phyloP scores from a whole-genome alignment of 2,329 filamentous ascomycete genomes.

The Xylariales sp. region DNA sequence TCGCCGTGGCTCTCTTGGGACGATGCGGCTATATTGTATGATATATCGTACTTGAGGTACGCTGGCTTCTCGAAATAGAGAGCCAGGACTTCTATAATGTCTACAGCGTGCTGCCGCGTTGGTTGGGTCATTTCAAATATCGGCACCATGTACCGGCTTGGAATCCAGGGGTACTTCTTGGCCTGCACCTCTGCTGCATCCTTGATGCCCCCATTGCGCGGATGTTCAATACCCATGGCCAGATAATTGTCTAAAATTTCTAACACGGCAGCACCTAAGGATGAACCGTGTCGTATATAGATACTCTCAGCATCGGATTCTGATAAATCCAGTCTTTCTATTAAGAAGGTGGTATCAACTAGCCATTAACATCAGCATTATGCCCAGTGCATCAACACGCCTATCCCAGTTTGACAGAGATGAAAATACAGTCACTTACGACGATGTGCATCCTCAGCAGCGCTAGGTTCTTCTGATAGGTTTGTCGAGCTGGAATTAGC shows the following conservation, averaged over 20 bases:
- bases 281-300: slow-evolving; percentile 33
- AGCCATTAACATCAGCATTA: neutral
- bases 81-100: slow-evolving; percentile 37
- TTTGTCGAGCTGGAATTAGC: slow-evolving; percentile 5
- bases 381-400: too few species aligned
- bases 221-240: slow-evolving; percentile 28
- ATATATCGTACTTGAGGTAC: slow-evolving; percentile 23
- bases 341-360: slow-evolving; percentile 39
- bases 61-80: slow-evolving; percentile 36
- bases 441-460: slow-evolving; percentile 9
- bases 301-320: slow-evolving; percentile 34
- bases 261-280: slow-evolving; percentile 34
- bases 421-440: slow-evolving; percentile 12
- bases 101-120: slow-evolving; percentile 20
- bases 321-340: slow-evolving; percentile 36
- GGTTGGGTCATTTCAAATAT: slow-evolving; percentile 34
- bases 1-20: too few species aligned
- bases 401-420: too few species aligned
- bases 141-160: slow-evolving; percentile 35
- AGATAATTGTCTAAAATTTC: slow-evolving; percentile 40
- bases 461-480: slow-evolving; percentile 7
- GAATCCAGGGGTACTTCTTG: slow-evolving; percentile 36
- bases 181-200: slow-evolving; percentile 26
- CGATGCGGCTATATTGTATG: slow-evolving; percentile 21
- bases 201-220: slow-evolving; percentile 19